Percentiles rank a stretch among this genome's conserved stretches.
Conservation (phyloP, 805 yeast genomes). For the Starmerella powellii region DNA sequence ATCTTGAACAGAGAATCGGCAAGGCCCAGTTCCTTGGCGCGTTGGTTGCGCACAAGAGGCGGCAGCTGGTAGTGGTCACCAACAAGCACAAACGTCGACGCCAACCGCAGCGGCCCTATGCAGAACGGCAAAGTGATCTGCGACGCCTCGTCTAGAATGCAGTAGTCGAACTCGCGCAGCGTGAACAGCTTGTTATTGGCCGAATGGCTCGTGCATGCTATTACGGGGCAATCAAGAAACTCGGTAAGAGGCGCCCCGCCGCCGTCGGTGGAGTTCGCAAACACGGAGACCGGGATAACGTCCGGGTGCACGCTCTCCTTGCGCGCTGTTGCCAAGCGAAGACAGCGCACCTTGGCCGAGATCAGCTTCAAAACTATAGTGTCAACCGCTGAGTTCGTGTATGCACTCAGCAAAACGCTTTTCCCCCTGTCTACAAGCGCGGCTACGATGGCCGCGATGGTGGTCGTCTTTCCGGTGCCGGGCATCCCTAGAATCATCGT, state of each 20-base stretch:
- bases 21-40: conserved; percentile 54
- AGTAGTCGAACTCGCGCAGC: conserved; percentile 65
- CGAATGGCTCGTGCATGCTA: conserved; percentile 83
- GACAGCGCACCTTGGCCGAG: conserved; percentile 37
- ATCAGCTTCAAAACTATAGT: conserved; percentile 70
- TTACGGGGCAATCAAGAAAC: conserved; percentile 48
- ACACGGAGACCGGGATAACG: conserved; percentile 35
- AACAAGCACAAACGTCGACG: conserved; percentile 75
- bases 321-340: conserved; percentile 53
- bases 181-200: conserved; percentile 50
- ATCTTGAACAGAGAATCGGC: conserved; percentile 65
- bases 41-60: conserved; percentile 63
- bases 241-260: conserved; percentile 3
- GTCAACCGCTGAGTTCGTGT: conserved; percentile 94
- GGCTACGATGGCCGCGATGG: conserved; percentile 63
- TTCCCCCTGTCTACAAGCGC: conserved; percentile 48
- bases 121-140: conserved; percentile 88
- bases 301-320: conserved; percentile 43
- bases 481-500: conserved; percentile 91
- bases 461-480: conserved; percentile 92
- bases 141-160: conserved; percentile 93
- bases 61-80: conserved; percentile 94
- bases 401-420: conserved; percentile 66
- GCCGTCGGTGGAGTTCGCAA: conserved; percentile 1
- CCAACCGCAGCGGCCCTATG: conserved; percentile 70